These are phyloP conservation scores for Oidiodendron maius DNA, from an alignment of 495 filamentous ascomycete species.

Conservation along the genomic window DNA sequence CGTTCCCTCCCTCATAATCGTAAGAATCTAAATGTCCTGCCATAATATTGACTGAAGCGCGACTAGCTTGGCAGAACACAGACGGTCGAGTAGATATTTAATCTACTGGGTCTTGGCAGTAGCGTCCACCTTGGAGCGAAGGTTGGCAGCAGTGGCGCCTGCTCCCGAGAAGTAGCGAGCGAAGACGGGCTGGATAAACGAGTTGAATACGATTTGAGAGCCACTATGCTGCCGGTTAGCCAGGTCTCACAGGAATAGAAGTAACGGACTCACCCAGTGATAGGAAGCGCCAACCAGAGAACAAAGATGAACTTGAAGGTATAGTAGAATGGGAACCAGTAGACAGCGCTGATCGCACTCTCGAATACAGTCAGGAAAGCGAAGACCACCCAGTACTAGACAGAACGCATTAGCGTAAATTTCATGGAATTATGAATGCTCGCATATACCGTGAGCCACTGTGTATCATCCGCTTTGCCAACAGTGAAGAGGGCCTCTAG, in stretches of 20 bases:
- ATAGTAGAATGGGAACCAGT: conserved; percentile 99
- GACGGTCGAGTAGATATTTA: neutral
- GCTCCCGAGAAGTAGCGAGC: conserved; percentile 77
- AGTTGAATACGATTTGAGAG: conserved; percentile 93
- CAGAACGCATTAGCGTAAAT: conserved; percentile 22
- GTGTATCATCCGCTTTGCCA: conserved; percentile 82
- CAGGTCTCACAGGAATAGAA: neutral
- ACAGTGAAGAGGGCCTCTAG: conserved; percentile 81
- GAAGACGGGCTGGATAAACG: conserved; percentile 85
- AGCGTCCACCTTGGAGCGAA: conserved; percentile 84
- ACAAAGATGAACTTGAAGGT: conserved; percentile 98
- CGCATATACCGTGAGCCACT: conserved; percentile 59
- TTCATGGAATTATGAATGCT: neutral
- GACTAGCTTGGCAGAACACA: conserved; percentile 1
- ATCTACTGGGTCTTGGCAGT: conserved; percentile 47
- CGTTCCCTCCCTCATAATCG: neutral
- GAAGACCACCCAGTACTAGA: conserved; percentile 95
- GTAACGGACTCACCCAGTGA: conserved; percentile 68
- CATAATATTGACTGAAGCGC: conserved; percentile 10
- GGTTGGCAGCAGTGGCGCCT: conserved; percentile 76
- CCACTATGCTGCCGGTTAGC: conserved; percentile 55
- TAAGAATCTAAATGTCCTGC: neutral
- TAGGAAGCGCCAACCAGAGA: conserved; percentile 94
- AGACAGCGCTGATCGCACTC: conserved; percentile 86
- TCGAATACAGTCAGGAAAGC: conserved; percentile 73